Evolutionary conservation across 1,284 basidiomycete species (phyloP).

Genomic region (Coriolopsis trogii): DNA sequence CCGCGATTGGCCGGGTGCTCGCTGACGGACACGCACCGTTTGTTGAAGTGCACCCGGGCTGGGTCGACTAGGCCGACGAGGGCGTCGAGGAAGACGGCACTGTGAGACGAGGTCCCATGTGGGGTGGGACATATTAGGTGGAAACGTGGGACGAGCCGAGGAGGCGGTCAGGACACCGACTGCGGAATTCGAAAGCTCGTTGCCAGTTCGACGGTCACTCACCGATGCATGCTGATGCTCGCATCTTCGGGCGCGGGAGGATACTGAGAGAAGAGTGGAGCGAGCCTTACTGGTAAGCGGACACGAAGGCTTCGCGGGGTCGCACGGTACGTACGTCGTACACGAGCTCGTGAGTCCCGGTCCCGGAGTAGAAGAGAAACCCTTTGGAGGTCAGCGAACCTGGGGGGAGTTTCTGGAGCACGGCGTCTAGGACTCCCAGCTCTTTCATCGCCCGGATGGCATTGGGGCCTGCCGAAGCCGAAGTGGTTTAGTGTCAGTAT

Average conservation of each 20-base stretch:
- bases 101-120: slow-evolving; percentile 26
- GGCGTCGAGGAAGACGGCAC: slow-evolving; percentile 52
- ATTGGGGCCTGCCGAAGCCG: slow-evolving; percentile 59
- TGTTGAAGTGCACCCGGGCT: slow-evolving; percentile 48
- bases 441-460: slow-evolving; percentile 46
- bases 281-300: no score
- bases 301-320: background rate
- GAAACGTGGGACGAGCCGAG: background rate
- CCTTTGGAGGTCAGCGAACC: slow-evolving; percentile 34
- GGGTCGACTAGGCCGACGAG: slow-evolving; percentile 49
- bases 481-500: no score
- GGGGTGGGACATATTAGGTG: background rate
- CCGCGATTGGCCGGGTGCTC: slow-evolving; percentile 26
- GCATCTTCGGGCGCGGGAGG: slow-evolving; percentile 24
- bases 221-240: slow-evolving; percentile 37
- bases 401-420: slow-evolving; percentile 42
- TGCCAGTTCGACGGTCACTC: background rate
- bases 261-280: background rate
- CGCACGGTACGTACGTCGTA: slow-evolving; percentile 44
- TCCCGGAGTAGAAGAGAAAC: slow-evolving; percentile 46
- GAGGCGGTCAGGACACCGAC: background rate
- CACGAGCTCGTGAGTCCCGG: slow-evolving; percentile 44
- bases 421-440: slow-evolving; percentile 46
- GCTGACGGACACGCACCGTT: slow-evolving; percentile 48
- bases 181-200: background rate